Evolutionary conservation across 192 early-diverging fungal species (phyloP), one percentile per base, ranked within the genome.

Genomic region (Linnemannia exigua): DNA sequence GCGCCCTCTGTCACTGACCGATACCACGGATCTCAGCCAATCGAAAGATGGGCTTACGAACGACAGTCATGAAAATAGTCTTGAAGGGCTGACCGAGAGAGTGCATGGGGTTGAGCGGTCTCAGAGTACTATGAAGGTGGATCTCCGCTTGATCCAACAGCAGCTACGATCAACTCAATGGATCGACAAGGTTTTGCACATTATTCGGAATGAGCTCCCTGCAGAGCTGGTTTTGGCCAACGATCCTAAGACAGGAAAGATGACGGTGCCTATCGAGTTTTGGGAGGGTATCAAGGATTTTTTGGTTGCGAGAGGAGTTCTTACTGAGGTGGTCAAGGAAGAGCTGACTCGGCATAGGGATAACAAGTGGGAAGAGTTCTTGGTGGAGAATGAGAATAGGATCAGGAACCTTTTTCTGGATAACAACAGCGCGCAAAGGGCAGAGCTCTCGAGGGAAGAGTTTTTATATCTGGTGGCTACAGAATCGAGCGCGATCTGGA

Each of bases 301-400:
- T 15, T n/a, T 77, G 22, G 33, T 25, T 20, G 28, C 66, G 8
- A 15, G 33, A 22, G 25, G 22, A n/a, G n/a, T n/a, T n/a, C n/a
- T 15, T 8, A 74, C 28, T 9, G 28, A 5, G 12, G 58, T 15
- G 12, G 28, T 25, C 12, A n/a, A 63, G 25, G 28, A 63, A 14
- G 58, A 41, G 37, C 8, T 41, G 20, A 70, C 20, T 4, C 6
- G 22, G 37, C 37, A 3, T 35, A 38, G 2, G 68, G 36, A 41
- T 9, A 8, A 33, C 19, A 76, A 48, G 48, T 77, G 76, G 76
- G 66, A 48, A 20, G 67, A 38, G 3, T 70, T 77, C 48, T 70
- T 77, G 50, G n/a, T 38, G 2, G 76, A 77, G 14, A 77, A 77
- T 25, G 76, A 69, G 35, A 70, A 41, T 8, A 22, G 20, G 19